These are phyloP conservation scores for Suhomyces coccinellae DNA, from an alignment of 1,139 yeast species.

Conservation along the genomic window DNA sequence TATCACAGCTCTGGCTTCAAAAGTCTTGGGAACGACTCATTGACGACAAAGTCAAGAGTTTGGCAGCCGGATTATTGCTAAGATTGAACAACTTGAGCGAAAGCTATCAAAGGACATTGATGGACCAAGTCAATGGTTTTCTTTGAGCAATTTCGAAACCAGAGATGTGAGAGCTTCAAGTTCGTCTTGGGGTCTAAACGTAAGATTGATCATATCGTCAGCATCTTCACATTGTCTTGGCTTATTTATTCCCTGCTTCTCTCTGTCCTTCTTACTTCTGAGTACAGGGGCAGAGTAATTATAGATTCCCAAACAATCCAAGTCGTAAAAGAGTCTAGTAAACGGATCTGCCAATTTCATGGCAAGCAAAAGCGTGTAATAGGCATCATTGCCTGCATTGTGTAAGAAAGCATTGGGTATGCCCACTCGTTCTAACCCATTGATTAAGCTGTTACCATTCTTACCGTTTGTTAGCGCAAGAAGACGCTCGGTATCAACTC, in stretches of 20 bases:
- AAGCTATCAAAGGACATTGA: slow-evolving; percentile 16
- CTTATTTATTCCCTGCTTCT: background rate
- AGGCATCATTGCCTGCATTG: slow-evolving; percentile 85
- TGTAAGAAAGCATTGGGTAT: slow-evolving; percentile 68
- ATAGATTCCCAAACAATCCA: slow-evolving; percentile 21
- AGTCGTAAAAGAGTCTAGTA: slow-evolving; percentile 31
- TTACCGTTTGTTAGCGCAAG: slow-evolving; percentile 45
- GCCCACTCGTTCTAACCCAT: slow-evolving; percentile 48
- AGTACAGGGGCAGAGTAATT: background rate
- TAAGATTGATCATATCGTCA: background rate
- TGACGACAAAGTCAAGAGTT: slow-evolving; percentile 45
- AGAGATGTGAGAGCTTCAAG: background rate
- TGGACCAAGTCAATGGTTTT: slow-evolving; percentile 18
- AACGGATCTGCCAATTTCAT: slow-evolving; percentile 57
- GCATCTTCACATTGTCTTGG: background rate
- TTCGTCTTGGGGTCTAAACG: background rate
- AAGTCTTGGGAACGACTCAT: slow-evolving; percentile 47
- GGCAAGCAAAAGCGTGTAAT: slow-evolving; percentile 59
- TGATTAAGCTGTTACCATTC: slow-evolving; percentile 50
- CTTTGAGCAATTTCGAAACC: background rate
- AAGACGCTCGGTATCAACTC: slow-evolving; percentile 55
- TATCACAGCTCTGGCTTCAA: slow-evolving; percentile 43
- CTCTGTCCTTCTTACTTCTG: slow-evolving; percentile 1
- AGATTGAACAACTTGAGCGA: slow-evolving; percentile 31
- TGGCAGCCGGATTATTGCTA: slow-evolving; percentile 53